These are phyloP conservation scores for Arthrobotrys iridis DNA, from an alignment of 2,329 filamentous ascomycete genomes.

Conservation along the genomic window DNA sequence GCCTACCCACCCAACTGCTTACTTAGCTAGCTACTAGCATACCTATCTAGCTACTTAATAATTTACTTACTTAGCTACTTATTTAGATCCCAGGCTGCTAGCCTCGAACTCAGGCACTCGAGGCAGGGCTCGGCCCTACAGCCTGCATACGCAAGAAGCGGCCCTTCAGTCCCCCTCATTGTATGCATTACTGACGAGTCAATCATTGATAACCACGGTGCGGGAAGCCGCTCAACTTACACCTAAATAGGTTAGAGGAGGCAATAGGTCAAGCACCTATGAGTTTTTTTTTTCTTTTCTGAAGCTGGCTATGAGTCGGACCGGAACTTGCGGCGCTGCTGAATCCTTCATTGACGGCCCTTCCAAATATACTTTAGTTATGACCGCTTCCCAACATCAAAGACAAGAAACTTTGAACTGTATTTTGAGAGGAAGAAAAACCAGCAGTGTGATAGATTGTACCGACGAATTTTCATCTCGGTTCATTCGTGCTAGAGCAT, in stretches of 20 bases:
- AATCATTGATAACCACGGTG: not conserved
- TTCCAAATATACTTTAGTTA: conserved; percentile 2
- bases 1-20: too few relatives aligned
- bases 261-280: not conserved
- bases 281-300: not conserved
- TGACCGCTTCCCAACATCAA: not conserved
- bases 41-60: too few relatives aligned
- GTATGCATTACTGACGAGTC: not conserved
- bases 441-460: not conserved
- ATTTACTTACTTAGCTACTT: too few relatives aligned
- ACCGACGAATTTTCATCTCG: not conserved
- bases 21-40: too few relatives aligned
- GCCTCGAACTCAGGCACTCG: not conserved
- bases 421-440: not conserved
- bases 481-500: not conserved
- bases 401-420: not conserved
- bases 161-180: not conserved
- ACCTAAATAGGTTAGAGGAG: too few relatives aligned
- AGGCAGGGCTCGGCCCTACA: not conserved
- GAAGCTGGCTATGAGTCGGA: not conserved
- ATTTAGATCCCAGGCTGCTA: not conserved
- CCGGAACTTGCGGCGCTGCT: conserved; percentile 3
- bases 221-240: not conserved
- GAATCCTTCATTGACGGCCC: conserved; percentile 1
- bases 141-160: not conserved